These are phyloP conservation scores for Pseudocercospora cruenta DNA, from an alignment of 2,329 filamentous ascomycete genomes.

Conservation along the genomic window DNA sequence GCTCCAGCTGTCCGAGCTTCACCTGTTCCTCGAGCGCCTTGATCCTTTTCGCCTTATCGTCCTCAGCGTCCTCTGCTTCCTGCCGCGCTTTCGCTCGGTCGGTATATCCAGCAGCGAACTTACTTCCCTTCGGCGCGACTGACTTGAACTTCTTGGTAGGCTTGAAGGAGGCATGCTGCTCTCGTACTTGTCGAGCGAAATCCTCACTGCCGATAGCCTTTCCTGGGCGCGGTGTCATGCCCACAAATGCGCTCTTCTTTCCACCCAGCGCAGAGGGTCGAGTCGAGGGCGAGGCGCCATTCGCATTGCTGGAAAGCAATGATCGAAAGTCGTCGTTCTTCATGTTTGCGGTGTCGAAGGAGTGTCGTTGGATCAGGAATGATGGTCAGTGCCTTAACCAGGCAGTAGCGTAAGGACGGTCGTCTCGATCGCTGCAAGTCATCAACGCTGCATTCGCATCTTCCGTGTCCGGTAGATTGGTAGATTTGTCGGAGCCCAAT, in stretches of 20 bases:
- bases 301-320: constrained; percentile 64
- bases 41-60: constrained; percentile 67
- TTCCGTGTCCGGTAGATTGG: neutral
- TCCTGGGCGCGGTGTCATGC: constrained; percentile 86
- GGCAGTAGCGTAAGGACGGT: constrained; percentile 5
- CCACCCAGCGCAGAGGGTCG: constrained; percentile 42
- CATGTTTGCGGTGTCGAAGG: constrained; percentile 61
- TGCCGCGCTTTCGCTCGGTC: constrained; percentile 73
- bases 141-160: constrained; percentile 72
- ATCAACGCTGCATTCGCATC: neutral
- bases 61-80: constrained; percentile 50
- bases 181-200: constrained; percentile 83
- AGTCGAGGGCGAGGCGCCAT: constrained; percentile 34
- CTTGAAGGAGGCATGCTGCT: constrained; percentile 61
- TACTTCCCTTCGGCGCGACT: constrained; percentile 77
- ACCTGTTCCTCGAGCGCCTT: constrained; percentile 79
- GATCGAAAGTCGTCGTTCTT: constrained; percentile 95
- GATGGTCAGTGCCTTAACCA: neutral
- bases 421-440: neutral
- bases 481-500: constrained; percentile 1
- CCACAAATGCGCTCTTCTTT: constrained; percentile 58
- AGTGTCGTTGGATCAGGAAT: neutral
- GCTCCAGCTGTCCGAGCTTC: constrained; percentile 82
- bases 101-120: constrained; percentile 76
- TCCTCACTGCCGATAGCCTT: constrained; percentile 59